Conservation (phyloP, 2,329 filamentous ascomycete genomes). For the Cyclaneusma minus region DNA sequence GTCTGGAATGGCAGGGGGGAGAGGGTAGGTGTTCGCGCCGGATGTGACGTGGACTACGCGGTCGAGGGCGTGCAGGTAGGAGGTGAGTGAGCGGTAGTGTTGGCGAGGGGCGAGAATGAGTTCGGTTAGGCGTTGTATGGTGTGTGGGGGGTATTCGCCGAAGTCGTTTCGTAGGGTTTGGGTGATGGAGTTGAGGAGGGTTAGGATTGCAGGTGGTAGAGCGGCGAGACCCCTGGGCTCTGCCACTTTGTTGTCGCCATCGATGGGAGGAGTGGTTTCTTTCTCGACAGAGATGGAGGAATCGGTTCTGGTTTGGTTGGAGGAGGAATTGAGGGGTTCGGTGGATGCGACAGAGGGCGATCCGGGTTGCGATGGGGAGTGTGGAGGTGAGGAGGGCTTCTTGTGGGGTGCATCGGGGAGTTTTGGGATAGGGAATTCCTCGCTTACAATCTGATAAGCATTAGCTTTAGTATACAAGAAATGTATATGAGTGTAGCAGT, state of each 20-base stretch:
- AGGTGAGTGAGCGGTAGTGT: constrained; percentile 68
- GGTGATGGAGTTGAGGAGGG: constrained; percentile 45
- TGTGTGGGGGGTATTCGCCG: constrained; percentile 66
- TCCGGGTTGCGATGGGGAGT: constrained; percentile 29
- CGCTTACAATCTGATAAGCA: constrained; percentile 47
- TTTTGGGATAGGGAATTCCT: constrained; percentile 59
- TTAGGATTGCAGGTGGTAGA: constrained; percentile 47
- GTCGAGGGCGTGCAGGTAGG: constrained; percentile 83
- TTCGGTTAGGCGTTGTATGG: constrained; percentile 81
- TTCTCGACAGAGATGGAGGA: constrained; percentile 43
- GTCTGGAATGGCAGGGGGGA: constrained; percentile 51
- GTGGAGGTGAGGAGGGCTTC: constrained; percentile 24
- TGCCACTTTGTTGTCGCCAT: too few relatives aligned
- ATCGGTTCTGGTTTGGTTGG: constrained; percentile 8
- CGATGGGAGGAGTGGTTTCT: constrained; percentile 43
- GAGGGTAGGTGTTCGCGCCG: constrained; percentile 63
- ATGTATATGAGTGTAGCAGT: too few relatives aligned
- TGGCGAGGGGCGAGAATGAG: constrained; percentile 60
- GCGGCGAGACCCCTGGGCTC: constrained; percentile 24
- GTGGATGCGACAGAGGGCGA: constrained; percentile 32
- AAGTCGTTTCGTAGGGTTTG: constrained; percentile 52
- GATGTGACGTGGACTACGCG: constrained; percentile 84
- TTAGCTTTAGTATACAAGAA: not conserved
- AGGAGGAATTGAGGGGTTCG: constrained; percentile 29
- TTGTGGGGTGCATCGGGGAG: too few relatives aligned